Conservation (phyloP, 768 basidiomycete genomes). For the Leccinellum rugosiceps region DNA sequence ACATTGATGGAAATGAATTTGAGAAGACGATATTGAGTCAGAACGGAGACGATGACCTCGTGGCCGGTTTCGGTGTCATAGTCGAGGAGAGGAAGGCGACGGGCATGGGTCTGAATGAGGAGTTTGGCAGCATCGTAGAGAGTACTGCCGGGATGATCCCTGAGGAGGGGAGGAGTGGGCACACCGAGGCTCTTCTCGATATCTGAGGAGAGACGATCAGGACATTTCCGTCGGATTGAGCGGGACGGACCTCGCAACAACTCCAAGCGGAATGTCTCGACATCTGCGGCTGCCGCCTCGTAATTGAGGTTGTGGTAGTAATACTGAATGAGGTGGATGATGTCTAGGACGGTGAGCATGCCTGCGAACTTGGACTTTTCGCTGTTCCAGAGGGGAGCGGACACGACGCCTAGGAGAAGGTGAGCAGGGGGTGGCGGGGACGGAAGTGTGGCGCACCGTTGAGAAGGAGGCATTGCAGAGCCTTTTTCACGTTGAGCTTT, state of each 20-base stretch:
- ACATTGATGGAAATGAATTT: constrained; percentile 99
- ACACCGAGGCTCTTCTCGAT: constrained; percentile 93
- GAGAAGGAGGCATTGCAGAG: constrained; percentile 78
- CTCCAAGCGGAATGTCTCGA: constrained; percentile 89
- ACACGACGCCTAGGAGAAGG: constrained; percentile 76
- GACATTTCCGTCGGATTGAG: constrained; percentile 5
- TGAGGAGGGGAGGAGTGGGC: constrained; percentile 84
- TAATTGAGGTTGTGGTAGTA: constrained; percentile 85
- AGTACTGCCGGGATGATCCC: constrained; percentile 82
- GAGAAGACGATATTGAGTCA: constrained; percentile 96
- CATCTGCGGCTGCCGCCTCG: constrained; percentile 83
- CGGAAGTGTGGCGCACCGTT: constrained; percentile 51
- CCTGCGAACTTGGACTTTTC: constrained; percentile 90
- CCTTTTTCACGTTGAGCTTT: constrained; percentile 93
- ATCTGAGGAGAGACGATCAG: constrained; percentile 45
- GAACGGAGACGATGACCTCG: constrained; percentile 91
- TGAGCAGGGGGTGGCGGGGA: background rate
- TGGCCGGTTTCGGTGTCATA: constrained; percentile 91
- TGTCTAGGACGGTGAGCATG: constrained; percentile 99
- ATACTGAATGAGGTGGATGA: constrained; percentile 98
- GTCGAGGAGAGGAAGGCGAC: constrained; percentile 91
- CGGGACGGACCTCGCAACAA: constrained; percentile 71
- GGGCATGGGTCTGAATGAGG: constrained; percentile 93
- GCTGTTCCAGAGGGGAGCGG: constrained; percentile 97
- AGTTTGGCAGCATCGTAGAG: constrained; percentile 88